These are phyloP conservation scores for Cercophora samala DNA, from an alignment of 495 filamentous ascomycete species.

Conservation along the genomic window DNA sequence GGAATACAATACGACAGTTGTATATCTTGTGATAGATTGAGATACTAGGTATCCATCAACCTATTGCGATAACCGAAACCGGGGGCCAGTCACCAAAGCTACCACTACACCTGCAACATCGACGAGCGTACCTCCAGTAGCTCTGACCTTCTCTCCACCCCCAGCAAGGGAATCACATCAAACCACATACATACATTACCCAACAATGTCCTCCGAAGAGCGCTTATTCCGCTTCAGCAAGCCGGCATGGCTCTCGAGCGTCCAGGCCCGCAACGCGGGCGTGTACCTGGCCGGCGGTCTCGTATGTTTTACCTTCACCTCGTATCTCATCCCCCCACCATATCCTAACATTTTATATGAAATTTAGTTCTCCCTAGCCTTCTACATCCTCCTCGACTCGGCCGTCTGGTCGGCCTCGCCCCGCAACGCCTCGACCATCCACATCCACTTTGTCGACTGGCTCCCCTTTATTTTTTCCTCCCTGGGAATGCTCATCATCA, in stretches of 20 bases:
- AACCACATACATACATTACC: neutral
- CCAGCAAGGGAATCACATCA: neutral
- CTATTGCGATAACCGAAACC: neutral
- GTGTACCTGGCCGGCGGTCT: slow-evolving; percentile 84
- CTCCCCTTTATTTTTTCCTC: slow-evolving; percentile 92
- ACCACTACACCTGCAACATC: neutral
- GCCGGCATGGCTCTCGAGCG: slow-evolving; percentile 88
- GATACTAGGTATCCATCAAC: neutral
- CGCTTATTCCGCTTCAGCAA: slow-evolving; percentile 74
- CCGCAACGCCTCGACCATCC: slow-evolving; percentile 73
- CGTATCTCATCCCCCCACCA: neutral
- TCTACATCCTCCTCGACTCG: slow-evolving; percentile 93
- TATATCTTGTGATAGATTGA: neutral
- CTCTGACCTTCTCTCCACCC: neutral
- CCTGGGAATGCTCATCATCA: slow-evolving; percentile 98
- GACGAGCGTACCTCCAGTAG: neutral
- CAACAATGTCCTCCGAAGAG: slow-evolving; percentile 41
- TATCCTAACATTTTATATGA: too few relatives aligned
- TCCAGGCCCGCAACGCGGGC: slow-evolving; percentile 72
- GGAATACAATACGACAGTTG: neutral
- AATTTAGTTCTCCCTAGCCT: slow-evolving; percentile 96
- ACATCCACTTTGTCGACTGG: slow-evolving; percentile 98
- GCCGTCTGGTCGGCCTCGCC: slow-evolving; percentile 79
- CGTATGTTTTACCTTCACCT: slow-evolving; percentile 53
- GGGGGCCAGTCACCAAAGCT: neutral